Evolutionary conservation across 495 filamentous ascomycete genomes (phyloP).

Genomic region (Monascus purpureus): DNA sequence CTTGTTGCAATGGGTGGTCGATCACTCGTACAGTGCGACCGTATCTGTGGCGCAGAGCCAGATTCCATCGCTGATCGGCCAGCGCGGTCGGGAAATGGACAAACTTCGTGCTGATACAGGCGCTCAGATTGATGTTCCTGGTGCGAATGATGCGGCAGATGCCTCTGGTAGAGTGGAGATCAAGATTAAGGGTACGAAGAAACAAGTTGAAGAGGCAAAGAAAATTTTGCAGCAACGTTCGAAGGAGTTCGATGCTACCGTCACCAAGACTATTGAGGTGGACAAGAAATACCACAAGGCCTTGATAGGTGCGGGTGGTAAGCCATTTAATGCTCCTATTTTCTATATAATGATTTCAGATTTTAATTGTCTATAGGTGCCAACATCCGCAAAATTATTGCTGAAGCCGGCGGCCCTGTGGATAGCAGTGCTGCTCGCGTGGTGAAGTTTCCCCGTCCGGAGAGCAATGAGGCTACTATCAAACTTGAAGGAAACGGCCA

Average conservation of each 20-base stretch:
- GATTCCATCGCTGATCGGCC: slow-evolving; percentile 77
- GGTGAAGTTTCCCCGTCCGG: slow-evolving; percentile 80
- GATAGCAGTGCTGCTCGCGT: slow-evolving; percentile 69
- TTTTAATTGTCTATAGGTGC: slow-evolving; percentile 47
- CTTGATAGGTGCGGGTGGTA: slow-evolving; percentile 81
- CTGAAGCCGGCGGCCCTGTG: slow-evolving; percentile 76
- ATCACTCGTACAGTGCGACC: slow-evolving; percentile 62
- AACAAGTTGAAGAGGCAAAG: slow-evolving; percentile 80
- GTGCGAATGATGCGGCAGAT: slow-evolving; percentile 44
- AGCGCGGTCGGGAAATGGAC: slow-evolving; percentile 81
- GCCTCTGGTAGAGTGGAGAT: slow-evolving; percentile 60
- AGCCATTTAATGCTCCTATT: too few relatives aligned
- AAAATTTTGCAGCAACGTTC: slow-evolving; percentile 73
- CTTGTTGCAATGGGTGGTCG: slow-evolving; percentile 71
- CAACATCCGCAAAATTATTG: slow-evolving; percentile 74
- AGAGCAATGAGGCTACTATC: slow-evolving; percentile 63
- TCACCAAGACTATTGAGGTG: slow-evolving; percentile 70
- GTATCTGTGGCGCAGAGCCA: slow-evolving; percentile 80
- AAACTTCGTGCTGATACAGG: slow-evolving; percentile 68
- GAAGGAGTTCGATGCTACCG: slow-evolving; percentile 70
- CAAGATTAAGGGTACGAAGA: slow-evolving; percentile 76
- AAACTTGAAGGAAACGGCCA: slow-evolving; percentile 68
- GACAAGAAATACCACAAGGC: slow-evolving; percentile 84
- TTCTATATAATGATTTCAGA: too few relatives aligned
- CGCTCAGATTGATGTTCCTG: slow-evolving; percentile 81